Evolutionary conservation across 2,329 filamentous ascomycete species (phyloP), one percentile per base, ranked within the genome.

Genomic region (Chaetomiaceae sp.): DNA sequence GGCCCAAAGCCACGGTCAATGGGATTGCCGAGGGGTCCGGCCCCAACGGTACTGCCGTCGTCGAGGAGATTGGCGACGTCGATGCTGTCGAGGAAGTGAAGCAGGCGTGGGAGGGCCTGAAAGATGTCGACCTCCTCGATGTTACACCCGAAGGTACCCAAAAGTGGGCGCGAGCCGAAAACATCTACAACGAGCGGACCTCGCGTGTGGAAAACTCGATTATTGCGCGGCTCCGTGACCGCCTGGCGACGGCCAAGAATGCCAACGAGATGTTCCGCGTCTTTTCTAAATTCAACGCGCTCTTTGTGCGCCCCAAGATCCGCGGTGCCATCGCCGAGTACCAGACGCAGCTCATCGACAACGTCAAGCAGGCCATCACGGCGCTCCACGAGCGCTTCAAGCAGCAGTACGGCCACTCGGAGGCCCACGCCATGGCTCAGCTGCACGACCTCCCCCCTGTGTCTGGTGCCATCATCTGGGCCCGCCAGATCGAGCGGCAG

Each of bases 181-280:
- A 92, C 59, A 85, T 88, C 34, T 99, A 99, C 75, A 97, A 96
- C 60, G 95, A 99, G 68, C 86, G 95, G 34, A 99, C 95, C 9
- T 92, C 93, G 16, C 83, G 93, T 54, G 93, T 99, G 4, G 93
- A 99, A 68, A 99, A 99, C 70, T 96, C 93, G 3, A 99, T 99
- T 68, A 99, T 99, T 66, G 90, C 93, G 30, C 82, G 90, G 48
- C 77, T 99, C 27, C 82, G 93, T 63, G 93, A 99, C 69, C 87
- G 93, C 52, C 78, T 99, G 50, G 93, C 91, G 13, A 96, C 90
- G 6, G 92, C 93, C 12, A 96, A 95, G 76, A 96, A 90, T 55
- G 93, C 93, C 35, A 97, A 95, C 65, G 95, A 99, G 70, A 99
- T 99, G 93, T 99, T 99, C 69, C 87, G 95, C 48, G 93, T 99